Percentiles rank a stretch among this genome's conserved stretches.
Conservation (phyloP, 352 stramenopile genomes). For the Globisporangium cylindrosporum region DNA sequence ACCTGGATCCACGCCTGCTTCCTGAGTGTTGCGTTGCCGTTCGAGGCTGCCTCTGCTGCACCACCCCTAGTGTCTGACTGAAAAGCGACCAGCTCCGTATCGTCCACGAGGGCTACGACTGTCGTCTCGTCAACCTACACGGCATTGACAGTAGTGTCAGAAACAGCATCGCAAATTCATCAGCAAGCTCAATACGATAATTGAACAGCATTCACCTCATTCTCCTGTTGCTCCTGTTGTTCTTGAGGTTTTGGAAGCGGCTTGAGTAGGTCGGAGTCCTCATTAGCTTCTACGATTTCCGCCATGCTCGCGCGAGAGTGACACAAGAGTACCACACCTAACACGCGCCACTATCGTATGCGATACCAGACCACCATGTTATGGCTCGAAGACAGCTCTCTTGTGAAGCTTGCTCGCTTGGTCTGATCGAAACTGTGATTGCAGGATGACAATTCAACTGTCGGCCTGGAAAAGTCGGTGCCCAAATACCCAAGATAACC, state of each 20-base stretch:
- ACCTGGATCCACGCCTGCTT: conserved; percentile 52
- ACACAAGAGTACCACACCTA: neutral
- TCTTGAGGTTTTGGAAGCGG: neutral
- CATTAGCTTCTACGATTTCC: neutral
- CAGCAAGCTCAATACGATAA: neutral
- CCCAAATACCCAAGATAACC: neutral
- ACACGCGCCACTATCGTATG: neutral
- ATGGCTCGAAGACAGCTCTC: neutral
- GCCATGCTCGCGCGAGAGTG: neutral
- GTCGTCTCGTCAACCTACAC: neutral
- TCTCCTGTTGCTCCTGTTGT: neutral
- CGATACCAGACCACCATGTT: neutral
- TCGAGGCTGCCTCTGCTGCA: neutral
- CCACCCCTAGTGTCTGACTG: neutral
- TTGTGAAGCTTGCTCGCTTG: neutral
- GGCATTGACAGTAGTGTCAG: neutral
- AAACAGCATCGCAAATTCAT: neutral
- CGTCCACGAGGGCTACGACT: conserved; percentile 28
- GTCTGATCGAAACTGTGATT: neutral
- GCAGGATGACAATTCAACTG: neutral
- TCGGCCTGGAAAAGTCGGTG: neutral
- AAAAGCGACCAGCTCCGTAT: conserved; percentile 28
- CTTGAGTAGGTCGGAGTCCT: neutral
- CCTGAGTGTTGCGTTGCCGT: neutral
- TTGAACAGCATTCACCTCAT: neutral